Base-by-base conservation (phyloP, 495 filamentous ascomycete species). In the Parmelia sp. region DNA sequence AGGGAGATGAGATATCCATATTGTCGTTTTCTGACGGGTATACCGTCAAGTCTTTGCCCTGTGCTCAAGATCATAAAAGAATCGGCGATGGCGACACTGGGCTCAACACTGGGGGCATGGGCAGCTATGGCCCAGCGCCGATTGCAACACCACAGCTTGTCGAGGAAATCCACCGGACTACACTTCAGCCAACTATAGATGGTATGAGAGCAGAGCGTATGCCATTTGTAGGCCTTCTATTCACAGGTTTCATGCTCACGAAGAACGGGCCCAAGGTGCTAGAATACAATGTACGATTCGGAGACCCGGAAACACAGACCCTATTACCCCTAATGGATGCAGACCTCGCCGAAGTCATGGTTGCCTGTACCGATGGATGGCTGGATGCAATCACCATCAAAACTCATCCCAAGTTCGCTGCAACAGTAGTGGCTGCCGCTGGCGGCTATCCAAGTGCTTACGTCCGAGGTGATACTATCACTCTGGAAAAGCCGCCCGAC, bases 31-130 rank as follows among this genome's bases (percentile, higher is more conserved):
- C 86, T 69, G 94, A 98, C 71, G 94, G 94, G 33, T 89, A 88
- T 69, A 90, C 88, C 1, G 21, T 44, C 40, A 44, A 21, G 17
- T 21, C 15, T 44, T 21, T 19, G 15, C 40, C 40, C 17, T 19
- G 15, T n/a, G 42, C 21, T 0, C 94, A 98, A 71, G 94, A 98
- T 73, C 94, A 97, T 78, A 98, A 98, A 81, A 84, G 89, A 57
- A 89, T 96, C 58, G 89, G 87, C 60, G 95, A 98, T 71, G 90
- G 90, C 59, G 94, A 98, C 70, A 82, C 84, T 42, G 94, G 94
- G 4, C 89, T 91, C 25, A 98, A 97, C 77, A 98, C 94, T 10
- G 95, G 94, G 57, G 95, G 94, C 19, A 97, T 98, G 94, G 94
- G 94, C 62, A 95, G 91, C 76, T 98, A 98, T 77, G 91, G 92